These are phyloP conservation scores for Colletotrichum endophyticum DNA, from an alignment of 2,329 filamentous ascomycete species.

Conservation along the genomic window DNA sequence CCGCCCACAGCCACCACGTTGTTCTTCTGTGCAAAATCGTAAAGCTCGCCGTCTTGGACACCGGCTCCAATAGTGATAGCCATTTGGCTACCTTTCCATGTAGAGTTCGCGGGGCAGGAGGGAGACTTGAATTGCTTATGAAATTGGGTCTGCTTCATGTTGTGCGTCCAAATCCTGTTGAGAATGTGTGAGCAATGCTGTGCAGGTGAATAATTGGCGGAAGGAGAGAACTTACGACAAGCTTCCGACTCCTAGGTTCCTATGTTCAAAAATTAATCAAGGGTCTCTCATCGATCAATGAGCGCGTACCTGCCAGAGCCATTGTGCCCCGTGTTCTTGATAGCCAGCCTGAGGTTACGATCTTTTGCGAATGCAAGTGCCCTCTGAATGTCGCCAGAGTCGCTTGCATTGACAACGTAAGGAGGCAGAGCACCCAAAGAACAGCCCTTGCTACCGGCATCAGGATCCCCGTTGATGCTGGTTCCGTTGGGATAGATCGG, in stretches of 20 bases:
- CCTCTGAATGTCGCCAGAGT: slow-evolving; percentile 13
- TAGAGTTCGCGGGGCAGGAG: not conserved
- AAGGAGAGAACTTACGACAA: not conserved
- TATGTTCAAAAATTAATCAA: not conserved
- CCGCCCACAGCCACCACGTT: slow-evolving; percentile 46
- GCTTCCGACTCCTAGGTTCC: not conserved
- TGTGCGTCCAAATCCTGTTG: slow-evolving; percentile 41
- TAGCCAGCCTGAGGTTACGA: slow-evolving; percentile 38
- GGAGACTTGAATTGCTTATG: not conserved
- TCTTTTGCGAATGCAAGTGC: slow-evolving; percentile 40
- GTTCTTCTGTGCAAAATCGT: not conserved
- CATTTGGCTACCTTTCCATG: not conserved
- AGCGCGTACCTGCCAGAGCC: not conserved
- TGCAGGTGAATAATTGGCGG: not conserved
- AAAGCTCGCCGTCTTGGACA: not conserved
- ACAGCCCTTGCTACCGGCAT: not conserved
- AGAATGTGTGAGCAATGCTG: not conserved
- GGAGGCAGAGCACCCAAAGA: slow-evolving; percentile 22
- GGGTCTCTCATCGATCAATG: not conserved
- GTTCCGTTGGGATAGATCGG: slow-evolving; percentile 39
- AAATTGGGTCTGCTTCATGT: slow-evolving; percentile 33
- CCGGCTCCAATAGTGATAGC: slow-evolving; percentile 26
- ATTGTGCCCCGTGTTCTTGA: slow-evolving; percentile 36
- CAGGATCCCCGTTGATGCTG: slow-evolving; percentile 29
- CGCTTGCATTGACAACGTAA: slow-evolving; percentile 28